phyloP scores from a whole-genome alignment of 2,329 filamentous ascomycete genomes.

The Exophiala mesophila region DNA sequence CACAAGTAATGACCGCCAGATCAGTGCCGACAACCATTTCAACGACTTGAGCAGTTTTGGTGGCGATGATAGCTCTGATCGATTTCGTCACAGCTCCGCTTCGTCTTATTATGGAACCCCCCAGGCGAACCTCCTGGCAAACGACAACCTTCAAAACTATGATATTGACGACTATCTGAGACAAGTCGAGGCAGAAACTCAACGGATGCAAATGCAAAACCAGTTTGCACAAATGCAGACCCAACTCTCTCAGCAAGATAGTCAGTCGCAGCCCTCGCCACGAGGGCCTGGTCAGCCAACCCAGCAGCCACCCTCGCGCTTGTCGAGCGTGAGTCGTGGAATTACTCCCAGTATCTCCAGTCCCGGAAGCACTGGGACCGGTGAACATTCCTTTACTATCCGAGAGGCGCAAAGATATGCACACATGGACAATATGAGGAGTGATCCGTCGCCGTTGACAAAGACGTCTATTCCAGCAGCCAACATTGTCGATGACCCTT shows the following conservation, averaged over 20 bases:
- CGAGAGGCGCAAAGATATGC: constrained; percentile 25
- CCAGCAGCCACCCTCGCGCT: constrained; percentile 6
- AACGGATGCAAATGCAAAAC: constrained; percentile 22
- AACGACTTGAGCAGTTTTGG: constrained; percentile 30
- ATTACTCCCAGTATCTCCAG: constrained; percentile 22
- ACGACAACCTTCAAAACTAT: constrained; percentile 37
- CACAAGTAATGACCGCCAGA: constrained; percentile 25
- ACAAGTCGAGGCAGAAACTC: constrained; percentile 23
- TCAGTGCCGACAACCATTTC: constrained; percentile 29
- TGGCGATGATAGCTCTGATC: constrained; percentile 39
- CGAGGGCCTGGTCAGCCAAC: neutral
- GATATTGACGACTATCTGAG: constrained; percentile 43
- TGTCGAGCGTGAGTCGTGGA: constrained; percentile 21
- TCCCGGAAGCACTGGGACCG: constrained; percentile 16
- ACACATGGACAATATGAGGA: constrained; percentile 17
- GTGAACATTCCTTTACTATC: constrained; percentile 24
- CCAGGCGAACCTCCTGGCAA: constrained; percentile 38
- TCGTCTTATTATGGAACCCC: constrained; percentile 40
- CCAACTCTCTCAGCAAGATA: constrained; percentile 10
- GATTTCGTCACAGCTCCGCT: constrained; percentile 39
- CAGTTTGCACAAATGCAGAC: constrained; percentile 21
- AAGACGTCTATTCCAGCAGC: constrained; percentile 8
- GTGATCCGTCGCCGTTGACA: neutral
- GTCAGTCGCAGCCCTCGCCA: constrained; percentile 1
- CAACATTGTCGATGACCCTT: constrained; percentile 21